Percentiles rank a stretch among this genome's conserved stretches.
phyloP scores from a whole-genome alignment of 208 protist genomes.

The Acanthamoeba lugdunensis region DNA sequence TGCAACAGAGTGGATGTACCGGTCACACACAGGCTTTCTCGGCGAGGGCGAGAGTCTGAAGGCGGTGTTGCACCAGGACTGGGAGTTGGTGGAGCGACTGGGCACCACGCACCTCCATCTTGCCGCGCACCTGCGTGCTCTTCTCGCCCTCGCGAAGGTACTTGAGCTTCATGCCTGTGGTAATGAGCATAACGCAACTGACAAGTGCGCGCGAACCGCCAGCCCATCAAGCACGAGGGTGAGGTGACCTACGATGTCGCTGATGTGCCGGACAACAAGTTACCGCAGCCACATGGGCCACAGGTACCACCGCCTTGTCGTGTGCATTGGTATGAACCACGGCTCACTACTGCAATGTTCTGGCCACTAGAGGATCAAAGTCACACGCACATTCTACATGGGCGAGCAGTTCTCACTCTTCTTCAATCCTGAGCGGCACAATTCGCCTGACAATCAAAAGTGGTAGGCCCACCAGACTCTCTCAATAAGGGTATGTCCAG shows the following conservation, averaged over 20 bases:
- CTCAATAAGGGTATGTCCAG: not conserved
- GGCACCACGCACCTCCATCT: conserved; percentile 17
- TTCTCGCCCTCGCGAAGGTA: not conserved
- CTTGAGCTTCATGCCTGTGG: too few relatives aligned
- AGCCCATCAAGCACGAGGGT: conserved; percentile 11
- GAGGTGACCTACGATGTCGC: conserved; percentile 25
- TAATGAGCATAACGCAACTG: too few relatives aligned
- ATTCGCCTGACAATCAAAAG: conserved; percentile 24
- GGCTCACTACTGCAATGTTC: not conserved
- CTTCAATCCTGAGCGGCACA: not conserved
- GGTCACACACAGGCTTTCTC: conserved; percentile 39
- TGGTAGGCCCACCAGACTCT: not conserved
- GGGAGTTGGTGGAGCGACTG: not conserved
- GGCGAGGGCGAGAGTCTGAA: conserved; percentile 19
- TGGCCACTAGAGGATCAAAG: not conserved
- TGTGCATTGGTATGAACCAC: not conserved
- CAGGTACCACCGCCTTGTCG: not conserved
- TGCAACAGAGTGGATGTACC: conserved; percentile 2
- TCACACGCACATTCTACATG: conserved; percentile 29
- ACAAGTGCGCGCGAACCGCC: not conserved
- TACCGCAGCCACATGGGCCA: not conserved
- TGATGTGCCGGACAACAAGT: not conserved
- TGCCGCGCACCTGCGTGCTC: conserved; percentile 11
- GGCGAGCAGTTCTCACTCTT: conserved; percentile 65
- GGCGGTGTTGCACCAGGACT: conserved; percentile 4